Evolutionary conservation across 1,139 yeast genomes (phyloP), one percentile per base, ranked within the genome.

Genomic region (Magnusiomyces starmeri): DNA sequence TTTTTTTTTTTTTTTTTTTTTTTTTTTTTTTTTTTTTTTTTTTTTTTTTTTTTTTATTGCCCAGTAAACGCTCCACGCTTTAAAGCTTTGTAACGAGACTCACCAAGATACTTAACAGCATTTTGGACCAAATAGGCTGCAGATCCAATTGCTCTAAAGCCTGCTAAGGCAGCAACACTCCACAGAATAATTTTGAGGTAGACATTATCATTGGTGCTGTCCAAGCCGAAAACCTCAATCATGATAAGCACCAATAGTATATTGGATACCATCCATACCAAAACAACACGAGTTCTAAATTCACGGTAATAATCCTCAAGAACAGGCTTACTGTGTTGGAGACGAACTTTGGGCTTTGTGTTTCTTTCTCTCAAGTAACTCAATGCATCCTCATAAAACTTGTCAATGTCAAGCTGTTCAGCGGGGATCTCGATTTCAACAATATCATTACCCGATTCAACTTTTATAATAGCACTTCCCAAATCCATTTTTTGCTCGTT

Each of bases 281-380:
- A 77, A n/a, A 92, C 97, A 46, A 92, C 96, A 58, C 92, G 78
- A 1, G 97, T 87, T 71, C 98, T 81, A 29, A 92, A 87, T 66
- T 89, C 96, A 64, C 95, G 82, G 63, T 94, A 95, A 66, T 92
- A 90, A 67, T 92, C 98, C 62, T 87, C 95, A 42, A 85, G 83
- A 55, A 78, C 82, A 54, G 77, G 71, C 35, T 42, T 42, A 22
- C 6, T n/a, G 7, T 26, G 12, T 4, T 22, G n/a, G 9, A 20
- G 26, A 2, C 50, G 49, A n/a, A 44, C 40, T 44, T 20, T 39
- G 6, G 83, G 78, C 67, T 95, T 80, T 18, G n/a, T 32, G 12
- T 32, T 32, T 60, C 85, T 81, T 49, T 87, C 84, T 43, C 92
- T 75, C 52, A 87, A 77, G 61, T 83, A 83, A 64, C 81, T 80